A percentile compares a stretch with the other conserved stretches of the same genome.
Conservation (phyloP, 148 eudicot species). For the Arbutus unedo region DNA sequence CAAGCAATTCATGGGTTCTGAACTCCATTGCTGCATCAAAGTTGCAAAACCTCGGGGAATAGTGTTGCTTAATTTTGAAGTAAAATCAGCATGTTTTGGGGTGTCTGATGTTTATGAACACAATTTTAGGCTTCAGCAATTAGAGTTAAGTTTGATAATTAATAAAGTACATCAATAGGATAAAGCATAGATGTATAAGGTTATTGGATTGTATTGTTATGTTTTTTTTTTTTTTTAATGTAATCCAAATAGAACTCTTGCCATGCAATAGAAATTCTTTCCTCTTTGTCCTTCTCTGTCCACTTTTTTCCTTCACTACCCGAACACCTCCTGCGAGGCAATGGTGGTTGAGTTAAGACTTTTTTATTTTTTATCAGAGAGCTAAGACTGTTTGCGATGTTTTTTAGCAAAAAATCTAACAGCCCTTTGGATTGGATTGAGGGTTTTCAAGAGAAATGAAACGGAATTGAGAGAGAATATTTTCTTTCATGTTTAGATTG, state of each 20-base stretch:
- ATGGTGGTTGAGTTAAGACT: neutral
- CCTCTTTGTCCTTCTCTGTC: neutral
- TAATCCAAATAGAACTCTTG: too few species aligned
- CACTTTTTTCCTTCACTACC: neutral
- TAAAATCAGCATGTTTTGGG: neutral
- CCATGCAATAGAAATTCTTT: too few species aligned
- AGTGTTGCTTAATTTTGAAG: neutral
- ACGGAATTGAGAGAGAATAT: too few species aligned
- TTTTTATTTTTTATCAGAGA: too few species aligned
- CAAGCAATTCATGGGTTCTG: slow-evolving; percentile 73
- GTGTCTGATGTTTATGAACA: neutral
- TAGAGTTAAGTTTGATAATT: neutral
- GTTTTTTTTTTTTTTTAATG: too few species aligned
- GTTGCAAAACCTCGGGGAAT: slow-evolving; percentile 38
- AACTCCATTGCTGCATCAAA: slow-evolving; percentile 74
- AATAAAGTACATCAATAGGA: neutral
- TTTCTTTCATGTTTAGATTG: too few species aligned
- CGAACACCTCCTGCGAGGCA: neutral
- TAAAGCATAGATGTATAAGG: neutral
- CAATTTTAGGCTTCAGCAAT: neutral
- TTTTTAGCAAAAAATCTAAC: too few species aligned
- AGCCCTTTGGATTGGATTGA: too few species aligned
- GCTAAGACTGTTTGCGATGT: neutral
- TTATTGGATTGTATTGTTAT: neutral
- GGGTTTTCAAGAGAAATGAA: too few species aligned